These are phyloP conservation scores for Cercophora newfieldiana DNA, from an alignment of 495 filamentous ascomycete species.

Conservation along the genomic window DNA sequence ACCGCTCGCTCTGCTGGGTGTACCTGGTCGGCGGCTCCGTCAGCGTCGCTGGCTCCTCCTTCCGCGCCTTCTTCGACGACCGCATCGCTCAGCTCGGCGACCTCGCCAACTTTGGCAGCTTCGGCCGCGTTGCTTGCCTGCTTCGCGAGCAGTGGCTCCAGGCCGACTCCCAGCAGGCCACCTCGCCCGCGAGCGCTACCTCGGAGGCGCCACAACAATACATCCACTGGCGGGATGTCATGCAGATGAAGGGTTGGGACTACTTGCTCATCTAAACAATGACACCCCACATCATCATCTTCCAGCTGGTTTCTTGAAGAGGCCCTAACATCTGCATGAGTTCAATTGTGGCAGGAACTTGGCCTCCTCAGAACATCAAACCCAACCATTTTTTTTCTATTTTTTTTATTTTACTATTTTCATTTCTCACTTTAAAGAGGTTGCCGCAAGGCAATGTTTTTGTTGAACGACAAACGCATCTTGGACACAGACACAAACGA, in stretches of 20 bases:
- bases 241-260: slow-evolving; percentile 89
- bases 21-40: slow-evolving; percentile 80
- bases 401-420: slow-evolving; percentile 11
- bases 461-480: slow-evolving; percentile 6
- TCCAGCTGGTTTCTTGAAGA: slow-evolving; percentile 38
- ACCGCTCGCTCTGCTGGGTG: slow-evolving; percentile 91
- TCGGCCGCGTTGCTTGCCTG: slow-evolving; percentile 77
- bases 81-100: slow-evolving; percentile 72
- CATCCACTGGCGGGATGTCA: slow-evolving; percentile 93
- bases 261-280: slow-evolving; percentile 77
- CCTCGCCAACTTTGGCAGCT: slow-evolving; percentile 71
- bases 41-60: slow-evolving; percentile 65
- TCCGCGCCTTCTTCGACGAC: slow-evolving; percentile 73
- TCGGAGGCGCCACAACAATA: slow-evolving; percentile 51
- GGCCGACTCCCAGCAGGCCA: slow-evolving; percentile 54
- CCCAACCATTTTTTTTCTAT: slow-evolving; percentile 13
- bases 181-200: slow-evolving; percentile 40
- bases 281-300: slow-evolving; percentile 22
- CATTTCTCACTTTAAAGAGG: slow-evolving; percentile 17
- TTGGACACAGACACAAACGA: slow-evolving; percentile 13
- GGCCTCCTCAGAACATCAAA: slow-evolving; percentile 17
- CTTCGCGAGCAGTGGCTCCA: slow-evolving; percentile 82
- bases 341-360: slow-evolving; percentile 27
- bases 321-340: slow-evolving; percentile 35
- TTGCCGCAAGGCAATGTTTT: slow-evolving; percentile 34